These are phyloP conservation scores for Selaginella moellendorffii DNA, from an alignment of 75 land plant genomes.

Conservation along the genomic window DNA sequence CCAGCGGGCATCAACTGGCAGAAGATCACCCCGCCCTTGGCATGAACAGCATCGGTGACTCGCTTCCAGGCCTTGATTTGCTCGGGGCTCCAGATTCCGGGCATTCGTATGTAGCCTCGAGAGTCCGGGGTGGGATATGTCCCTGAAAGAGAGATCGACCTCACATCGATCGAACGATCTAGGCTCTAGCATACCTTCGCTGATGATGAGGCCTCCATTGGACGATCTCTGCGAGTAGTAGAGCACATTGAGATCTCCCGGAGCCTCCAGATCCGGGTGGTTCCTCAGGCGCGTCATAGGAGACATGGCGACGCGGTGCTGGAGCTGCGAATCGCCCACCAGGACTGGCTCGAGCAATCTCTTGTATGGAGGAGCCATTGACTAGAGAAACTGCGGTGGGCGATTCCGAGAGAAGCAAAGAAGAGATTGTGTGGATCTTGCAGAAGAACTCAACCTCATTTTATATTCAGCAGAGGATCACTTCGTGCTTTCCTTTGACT, in stretches of 20 bases:
- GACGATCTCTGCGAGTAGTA: conserved; percentile 2
- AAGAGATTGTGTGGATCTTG: no score
- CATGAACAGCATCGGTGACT: neutral
- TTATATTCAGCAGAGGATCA: no score
- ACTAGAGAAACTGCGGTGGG: no score
- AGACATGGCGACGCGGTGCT: conserved; percentile 30
- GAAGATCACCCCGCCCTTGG: neutral
- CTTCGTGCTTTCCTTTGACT: no score
- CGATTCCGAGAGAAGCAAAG: no score
- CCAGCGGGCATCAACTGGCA: neutral
- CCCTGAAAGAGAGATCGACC: neutral
- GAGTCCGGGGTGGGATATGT: neutral
- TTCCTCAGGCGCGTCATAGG: conserved; percentile 21
- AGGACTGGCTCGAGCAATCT: neutral
- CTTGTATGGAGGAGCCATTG: neutral
- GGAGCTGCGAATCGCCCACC: conserved; percentile 11
- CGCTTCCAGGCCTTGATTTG: neutral
- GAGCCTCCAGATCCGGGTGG: conserved; percentile 26
- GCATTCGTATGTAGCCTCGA: neutral
- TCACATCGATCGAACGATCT: neutral
- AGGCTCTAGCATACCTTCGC: neutral
- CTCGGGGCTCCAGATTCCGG: neutral
- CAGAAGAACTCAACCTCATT: no score
- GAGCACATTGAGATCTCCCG: conserved; percentile 17
- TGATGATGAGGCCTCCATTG: conserved; percentile 4